Evolutionary conservation across 2,329 filamentous ascomycete species (phyloP).

Genomic region (Monilinia fructicola): DNA sequence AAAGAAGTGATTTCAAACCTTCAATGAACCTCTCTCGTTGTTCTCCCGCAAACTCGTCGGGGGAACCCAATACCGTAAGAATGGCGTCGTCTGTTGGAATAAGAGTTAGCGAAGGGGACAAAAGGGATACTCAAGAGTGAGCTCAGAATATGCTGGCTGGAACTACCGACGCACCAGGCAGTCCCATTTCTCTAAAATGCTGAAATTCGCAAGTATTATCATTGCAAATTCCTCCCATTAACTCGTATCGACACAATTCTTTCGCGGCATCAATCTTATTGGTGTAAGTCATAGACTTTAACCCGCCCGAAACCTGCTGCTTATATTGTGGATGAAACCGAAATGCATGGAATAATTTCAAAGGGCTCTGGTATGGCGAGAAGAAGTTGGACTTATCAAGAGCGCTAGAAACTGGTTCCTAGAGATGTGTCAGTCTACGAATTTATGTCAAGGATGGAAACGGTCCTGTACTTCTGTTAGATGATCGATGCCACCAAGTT

Average conservation of each 20-base stretch:
- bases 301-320: conserved; percentile 68
- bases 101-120: conserved; percentile 44
- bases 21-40: conserved; percentile 60
- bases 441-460: conserved; percentile 24
- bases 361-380: conserved; percentile 76
- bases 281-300: conserved; percentile 89
- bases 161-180: conserved; percentile 67
- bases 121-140: conserved; percentile 35
- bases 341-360: conserved; percentile 81
- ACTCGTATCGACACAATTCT: conserved; percentile 74
- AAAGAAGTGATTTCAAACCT: conserved; percentile 61
- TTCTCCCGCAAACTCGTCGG: conserved; percentile 62
- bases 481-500: conserved; percentile 27
- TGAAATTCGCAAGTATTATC: conserved; percentile 72
- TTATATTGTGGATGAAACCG: conserved; percentile 82
- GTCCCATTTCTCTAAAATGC: conserved; percentile 73
- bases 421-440: conserved; percentile 31
- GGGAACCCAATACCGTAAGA: conserved; percentile 67
- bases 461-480: conserved; percentile 35
- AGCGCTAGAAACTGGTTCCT: conserved; percentile 26
- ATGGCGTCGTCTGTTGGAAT: conserved; percentile 64
- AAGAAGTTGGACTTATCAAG: conserved; percentile 30
- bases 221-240: conserved; percentile 68
- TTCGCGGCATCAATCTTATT: conserved; percentile 78
- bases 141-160: conserved; percentile 31